These are phyloP conservation scores for Nannochloropsis oceanica DNA, from an alignment of 108 stramenopile species.

Conservation along the genomic window DNA sequence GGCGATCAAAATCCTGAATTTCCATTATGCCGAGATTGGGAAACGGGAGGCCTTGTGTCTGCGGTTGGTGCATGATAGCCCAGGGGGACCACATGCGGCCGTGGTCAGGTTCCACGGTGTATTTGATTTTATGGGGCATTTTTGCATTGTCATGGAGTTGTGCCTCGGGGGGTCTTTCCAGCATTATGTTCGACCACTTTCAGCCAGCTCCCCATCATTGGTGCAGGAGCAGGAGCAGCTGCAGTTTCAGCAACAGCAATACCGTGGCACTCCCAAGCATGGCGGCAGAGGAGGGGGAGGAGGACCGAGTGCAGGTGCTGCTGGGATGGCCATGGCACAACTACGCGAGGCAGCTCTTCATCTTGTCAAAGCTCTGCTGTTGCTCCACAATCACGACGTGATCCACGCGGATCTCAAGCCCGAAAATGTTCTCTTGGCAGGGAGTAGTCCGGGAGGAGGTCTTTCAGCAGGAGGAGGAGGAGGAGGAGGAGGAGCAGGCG, in stretches of 20 bases:
- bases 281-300: background rate
- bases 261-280: background rate
- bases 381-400: conserved; percentile 5
- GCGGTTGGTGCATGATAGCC: conserved; percentile 1
- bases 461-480: background rate
- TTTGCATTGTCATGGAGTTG: conserved; percentile 18
- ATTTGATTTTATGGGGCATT: conserved; percentile 4
- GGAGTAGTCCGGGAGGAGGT: background rate
- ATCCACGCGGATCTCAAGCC: conserved; percentile 17
- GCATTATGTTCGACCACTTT: background rate
- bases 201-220: background rate
- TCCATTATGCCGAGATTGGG: conserved; percentile 7
- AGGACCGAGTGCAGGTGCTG: background rate
- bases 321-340: background rate
- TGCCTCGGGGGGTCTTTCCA: background rate
- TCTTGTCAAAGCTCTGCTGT: conserved; percentile 3
- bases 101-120: background rate
- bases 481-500: background rate
- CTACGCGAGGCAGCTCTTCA: conserved; percentile 14
- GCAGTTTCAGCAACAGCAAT: background rate
- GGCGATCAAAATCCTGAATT: conserved; percentile 22
- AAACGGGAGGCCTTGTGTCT: conserved; percentile 1
- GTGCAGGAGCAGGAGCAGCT: background rate
- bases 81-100: background rate
- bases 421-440: background rate